Conservation (phyloP, 208 protist species). For the Trypanosoma congolense region DNA sequence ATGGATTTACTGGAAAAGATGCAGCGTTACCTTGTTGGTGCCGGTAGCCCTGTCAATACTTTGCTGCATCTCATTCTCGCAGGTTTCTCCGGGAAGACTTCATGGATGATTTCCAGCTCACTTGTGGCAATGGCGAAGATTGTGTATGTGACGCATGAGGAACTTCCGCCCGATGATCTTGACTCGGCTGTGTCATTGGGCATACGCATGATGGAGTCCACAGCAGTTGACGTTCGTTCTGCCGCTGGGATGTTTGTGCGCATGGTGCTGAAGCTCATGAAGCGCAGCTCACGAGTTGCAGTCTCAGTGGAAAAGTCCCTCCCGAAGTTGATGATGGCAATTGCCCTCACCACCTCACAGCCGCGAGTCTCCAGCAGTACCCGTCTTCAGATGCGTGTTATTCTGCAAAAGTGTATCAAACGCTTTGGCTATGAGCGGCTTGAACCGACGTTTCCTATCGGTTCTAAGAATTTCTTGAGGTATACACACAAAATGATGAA, state of each 20-base stretch:
- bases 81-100: conserved; percentile 70
- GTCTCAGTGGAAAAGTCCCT: conserved; percentile 49
- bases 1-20: conserved; percentile 88
- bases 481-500: conserved; percentile 84
- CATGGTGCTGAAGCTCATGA: conserved; percentile 80
- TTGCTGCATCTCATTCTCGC: conserved; percentile 72
- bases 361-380: conserved; percentile 66
- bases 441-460: conserved; percentile 79
- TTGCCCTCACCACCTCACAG: conserved; percentile 80
- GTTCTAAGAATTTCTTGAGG: conserved; percentile 82
- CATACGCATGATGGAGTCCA: conserved; percentile 78
- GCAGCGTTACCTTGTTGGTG: conserved; percentile 67
- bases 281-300: conserved; percentile 53
- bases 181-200: conserved; percentile 46
- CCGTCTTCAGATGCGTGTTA: conserved; percentile 76
- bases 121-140: conserved; percentile 85
- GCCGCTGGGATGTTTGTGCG: conserved; percentile 73
- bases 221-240: conserved; percentile 54
- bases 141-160: conserved; percentile 62
- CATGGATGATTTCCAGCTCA: conserved; percentile 71
- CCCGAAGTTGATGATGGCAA: conserved; percentile 70
- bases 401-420: conserved; percentile 83
- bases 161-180: conserved; percentile 63
- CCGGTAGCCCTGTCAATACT: conserved; percentile 57
- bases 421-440: conserved; percentile 66